A percentile compares a stretch with the other conserved stretches of the same genome.
Evolutionary conservation across 495 filamentous ascomycete genomes (phyloP).

Genomic region (Lichenothelia convexa): DNA sequence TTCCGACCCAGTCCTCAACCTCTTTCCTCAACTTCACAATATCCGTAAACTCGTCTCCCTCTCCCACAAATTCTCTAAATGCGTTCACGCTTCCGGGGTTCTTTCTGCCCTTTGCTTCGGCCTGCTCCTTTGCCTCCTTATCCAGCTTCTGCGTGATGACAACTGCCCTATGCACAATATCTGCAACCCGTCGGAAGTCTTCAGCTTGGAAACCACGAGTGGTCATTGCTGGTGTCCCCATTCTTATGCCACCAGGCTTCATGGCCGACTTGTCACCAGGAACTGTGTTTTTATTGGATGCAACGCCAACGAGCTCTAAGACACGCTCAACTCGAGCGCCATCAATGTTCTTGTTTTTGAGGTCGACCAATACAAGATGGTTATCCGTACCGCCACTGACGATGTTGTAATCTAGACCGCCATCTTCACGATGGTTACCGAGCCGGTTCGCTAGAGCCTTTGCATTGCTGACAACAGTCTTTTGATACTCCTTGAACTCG

Average conservation of each 20-base stretch:
- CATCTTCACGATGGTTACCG: constrained; percentile 42
- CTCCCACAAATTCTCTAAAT: constrained; percentile 66
- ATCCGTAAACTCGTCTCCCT: constrained; percentile 67
- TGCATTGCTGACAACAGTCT: constrained; percentile 81
- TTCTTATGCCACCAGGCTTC: constrained; percentile 82
- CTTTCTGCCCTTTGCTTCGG: constrained; percentile 60
- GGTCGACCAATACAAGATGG: constrained; percentile 93
- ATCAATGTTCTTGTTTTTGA: constrained; percentile 62
- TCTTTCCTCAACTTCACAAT: constrained; percentile 74
- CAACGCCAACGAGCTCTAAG: constrained; percentile 94
- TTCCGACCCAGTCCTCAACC: constrained; percentile 90
- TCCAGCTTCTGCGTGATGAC: constrained; percentile 68
- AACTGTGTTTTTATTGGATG: constrained; percentile 98
- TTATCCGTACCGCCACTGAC: constrained; percentile 94
- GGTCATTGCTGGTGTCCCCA: constrained; percentile 96
- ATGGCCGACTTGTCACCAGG: constrained; percentile 96
- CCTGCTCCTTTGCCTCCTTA: constrained; percentile 58
- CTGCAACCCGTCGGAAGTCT: constrained; percentile 79
- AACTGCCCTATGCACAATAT: constrained; percentile 84
- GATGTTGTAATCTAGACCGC: constrained; percentile 64
- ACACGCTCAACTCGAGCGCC: constrained; percentile 94
- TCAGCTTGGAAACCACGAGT: constrained; percentile 74
- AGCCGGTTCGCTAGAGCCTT: constrained; percentile 56
- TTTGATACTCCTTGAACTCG: constrained; percentile 93
- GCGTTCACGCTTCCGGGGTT: constrained; percentile 63